These are phyloP conservation scores for Pichia rugopelliculosa DNA, from an alignment of 805 yeast species.

Conservation along the genomic window DNA sequence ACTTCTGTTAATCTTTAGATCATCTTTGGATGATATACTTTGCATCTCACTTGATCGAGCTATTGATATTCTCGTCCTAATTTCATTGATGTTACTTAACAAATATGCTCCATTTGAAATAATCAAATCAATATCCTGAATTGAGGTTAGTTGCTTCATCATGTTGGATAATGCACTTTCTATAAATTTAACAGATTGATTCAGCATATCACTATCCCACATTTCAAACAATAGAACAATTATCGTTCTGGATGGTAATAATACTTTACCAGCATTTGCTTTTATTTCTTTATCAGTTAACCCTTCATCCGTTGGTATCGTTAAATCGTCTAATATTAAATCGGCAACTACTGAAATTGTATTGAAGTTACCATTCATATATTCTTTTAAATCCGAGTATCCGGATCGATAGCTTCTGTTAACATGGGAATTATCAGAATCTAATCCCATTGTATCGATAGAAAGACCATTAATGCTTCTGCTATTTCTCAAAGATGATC, in stretches of 20 bases:
- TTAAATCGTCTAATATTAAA: slow-evolving; percentile 73
- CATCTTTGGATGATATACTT: slow-evolving; percentile 4
- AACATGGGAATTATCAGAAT: neutral
- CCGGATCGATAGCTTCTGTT: slow-evolving; percentile 5
- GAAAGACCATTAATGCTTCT: neutral
- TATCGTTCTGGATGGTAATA: slow-evolving; percentile 91
- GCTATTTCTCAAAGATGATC: neutral
- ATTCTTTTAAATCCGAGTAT: slow-evolving; percentile 51
- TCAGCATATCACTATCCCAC: slow-evolving; percentile 94
- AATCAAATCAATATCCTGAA: slow-evolving; percentile 5
- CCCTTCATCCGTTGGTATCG: slow-evolving; percentile 58
- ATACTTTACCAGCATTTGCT: slow-evolving; percentile 69
- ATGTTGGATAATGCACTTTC: slow-evolving; percentile 58
- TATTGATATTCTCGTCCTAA: slow-evolving; percentile 4
- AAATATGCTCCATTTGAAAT: slow-evolving; percentile 12
- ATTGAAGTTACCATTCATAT: slow-evolving; percentile 58
- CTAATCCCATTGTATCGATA: neutral
- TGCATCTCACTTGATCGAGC: slow-evolving; percentile 9
- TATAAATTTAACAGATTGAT: slow-evolving; percentile 82
- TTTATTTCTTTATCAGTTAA: slow-evolving; percentile 63
- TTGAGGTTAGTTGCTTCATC: neutral
- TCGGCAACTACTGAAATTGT: slow-evolving; percentile 77
- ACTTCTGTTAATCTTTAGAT: slow-evolving; percentile 5
- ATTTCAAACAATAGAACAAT: slow-evolving; percentile 85
- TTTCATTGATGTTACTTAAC: slow-evolving; percentile 10